Conservation (phyloP, 768 basidiomycete species). For the Lactifluus subvellereus region DNA sequence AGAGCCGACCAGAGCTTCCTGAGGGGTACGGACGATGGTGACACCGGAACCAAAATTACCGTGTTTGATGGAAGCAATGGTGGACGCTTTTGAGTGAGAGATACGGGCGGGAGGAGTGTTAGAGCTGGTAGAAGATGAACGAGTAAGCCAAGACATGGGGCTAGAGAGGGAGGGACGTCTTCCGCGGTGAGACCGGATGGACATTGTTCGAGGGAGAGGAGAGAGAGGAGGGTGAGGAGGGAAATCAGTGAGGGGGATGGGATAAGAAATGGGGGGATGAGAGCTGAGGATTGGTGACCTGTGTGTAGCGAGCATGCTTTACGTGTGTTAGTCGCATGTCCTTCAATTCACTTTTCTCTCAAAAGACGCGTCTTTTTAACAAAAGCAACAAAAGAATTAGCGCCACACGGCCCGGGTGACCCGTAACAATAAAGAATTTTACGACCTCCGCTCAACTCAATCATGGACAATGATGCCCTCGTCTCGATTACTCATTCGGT, state of each 20-base stretch:
- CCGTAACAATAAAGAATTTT: constrained; percentile 8
- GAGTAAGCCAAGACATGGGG: constrained; percentile 40
- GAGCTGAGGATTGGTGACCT: neutral
- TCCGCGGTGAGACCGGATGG: constrained; percentile 25
- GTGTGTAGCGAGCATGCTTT: constrained; percentile 19
- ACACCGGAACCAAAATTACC: constrained; percentile 66
- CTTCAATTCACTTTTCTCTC: neutral
- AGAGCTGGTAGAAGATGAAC: constrained; percentile 34
- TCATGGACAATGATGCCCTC: constrained; percentile 34
- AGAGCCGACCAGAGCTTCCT: constrained; percentile 56
- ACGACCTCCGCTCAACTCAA: too few species aligned
- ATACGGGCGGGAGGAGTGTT: constrained; percentile 33
- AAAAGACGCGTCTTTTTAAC: neutral
- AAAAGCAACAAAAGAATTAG: neutral
- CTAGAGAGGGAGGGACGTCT: constrained; percentile 38
- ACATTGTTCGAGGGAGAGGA: constrained; percentile 17
- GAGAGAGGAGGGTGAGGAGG: constrained; percentile 5
- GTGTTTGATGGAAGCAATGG: constrained; percentile 34
- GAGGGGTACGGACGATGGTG: constrained; percentile 70
- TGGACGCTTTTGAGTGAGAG: constrained; percentile 39
- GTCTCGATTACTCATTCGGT: constrained; percentile 44
- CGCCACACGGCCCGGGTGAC: neutral
- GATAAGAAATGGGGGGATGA: constrained; percentile 13
- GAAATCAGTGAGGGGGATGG: constrained; percentile 13
- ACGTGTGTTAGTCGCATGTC: constrained; percentile 3